Base-by-base conservation (phyloP, 805 yeast species). In the Starmerella ratchasimensis region DNA sequence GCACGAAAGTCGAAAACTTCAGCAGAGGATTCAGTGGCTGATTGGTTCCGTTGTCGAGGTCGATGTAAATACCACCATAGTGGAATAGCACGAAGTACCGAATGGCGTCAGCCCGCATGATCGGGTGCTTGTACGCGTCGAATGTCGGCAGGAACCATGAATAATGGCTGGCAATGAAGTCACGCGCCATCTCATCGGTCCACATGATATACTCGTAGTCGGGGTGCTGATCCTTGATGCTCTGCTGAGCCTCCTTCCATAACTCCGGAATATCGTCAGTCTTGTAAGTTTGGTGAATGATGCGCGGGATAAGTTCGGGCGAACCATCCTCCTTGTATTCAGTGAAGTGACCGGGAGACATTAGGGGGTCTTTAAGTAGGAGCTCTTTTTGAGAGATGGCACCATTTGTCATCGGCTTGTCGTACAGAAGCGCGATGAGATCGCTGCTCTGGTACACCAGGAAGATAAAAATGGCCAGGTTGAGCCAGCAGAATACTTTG, bases 281-380 rank as follows among this genome's bases (percentile, higher is more conserved):
- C 55, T 80, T 84, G 59, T 86, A 86, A 11, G 95, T 86, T 58
- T 86, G 96, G 55, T 86, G 96, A 38, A 86, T 83, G 55, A 84
- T 83, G 52, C 79, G 80, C 27, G 96, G 96, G 32, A 84, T 82
- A n/a, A n/a, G n/a, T n/a, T n/a, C n/a, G n/a, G n/a, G n/a, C n/a
- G n/a, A n/a, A n/a, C n/a, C n/a, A n/a, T n/a, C n/a, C n/a, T n/a
- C n/a, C n/a, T n/a, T n/a, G n/a, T n/a, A n/a, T n/a, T n/a, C n/a
- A n/a, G n/a, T n/a, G n/a, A n/a, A n/a, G n/a, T n/a, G n/a, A n/a
- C n/a, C n/a, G n/a, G n/a, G n/a, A n/a, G n/a, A n/a, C n/a, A n/a
- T n/a, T n/a, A n/a, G n/a, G n/a, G n/a, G n/a, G n/a, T n/a, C n/a
- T n/a, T n/a, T n/a, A n/a, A n/a, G n/a, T n/a, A n/a, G n/a, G n/a